A percentile compares a stretch with the other conserved stretches of the same genome.
These are phyloP conservation scores for Diaporthe velutina DNA, from an alignment of 2,329 filamentous ascomycete genomes.

Conservation along the genomic window DNA sequence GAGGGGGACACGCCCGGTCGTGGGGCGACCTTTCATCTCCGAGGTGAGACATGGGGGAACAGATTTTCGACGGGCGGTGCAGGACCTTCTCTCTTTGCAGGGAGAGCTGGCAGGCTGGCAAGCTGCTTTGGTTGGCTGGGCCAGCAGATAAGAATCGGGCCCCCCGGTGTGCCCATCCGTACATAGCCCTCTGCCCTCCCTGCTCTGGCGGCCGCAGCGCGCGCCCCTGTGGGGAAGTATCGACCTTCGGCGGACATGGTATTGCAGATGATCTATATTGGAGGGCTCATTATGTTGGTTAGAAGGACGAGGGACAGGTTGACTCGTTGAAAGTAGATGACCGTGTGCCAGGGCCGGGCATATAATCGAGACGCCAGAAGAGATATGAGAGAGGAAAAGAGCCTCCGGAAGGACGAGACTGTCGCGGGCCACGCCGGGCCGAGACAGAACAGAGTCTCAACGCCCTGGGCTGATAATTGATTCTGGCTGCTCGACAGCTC, in stretches of 20 bases:
- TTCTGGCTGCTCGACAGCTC: background rate
- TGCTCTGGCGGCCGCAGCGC: background rate
- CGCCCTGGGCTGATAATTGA: background rate
- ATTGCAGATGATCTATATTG: background rate
- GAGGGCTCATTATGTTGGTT: background rate
- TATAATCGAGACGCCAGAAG: background rate
- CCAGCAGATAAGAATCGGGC: background rate
- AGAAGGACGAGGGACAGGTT: background rate
- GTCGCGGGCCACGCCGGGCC: background rate
- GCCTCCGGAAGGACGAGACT: background rate
- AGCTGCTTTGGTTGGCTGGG: background rate
- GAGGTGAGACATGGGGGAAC: background rate
- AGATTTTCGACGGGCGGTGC: background rate
- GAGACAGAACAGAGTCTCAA: background rate
- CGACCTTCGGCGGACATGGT: background rate
- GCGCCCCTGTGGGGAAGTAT: background rate
- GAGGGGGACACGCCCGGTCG: background rate
- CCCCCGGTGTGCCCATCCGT: background rate
- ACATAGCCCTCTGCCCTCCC: background rate
- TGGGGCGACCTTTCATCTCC: conserved; percentile 15
- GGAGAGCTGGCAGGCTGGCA: background rate
- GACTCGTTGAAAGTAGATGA: too few species aligned
- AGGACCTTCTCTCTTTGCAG: background rate
- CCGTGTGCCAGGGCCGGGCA: too few species aligned
- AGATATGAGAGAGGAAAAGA: background rate